phyloP scores from a whole-genome alignment of 2,329 filamentous ascomycete genomes.

The Chaetothyriales sp. region DNA sequence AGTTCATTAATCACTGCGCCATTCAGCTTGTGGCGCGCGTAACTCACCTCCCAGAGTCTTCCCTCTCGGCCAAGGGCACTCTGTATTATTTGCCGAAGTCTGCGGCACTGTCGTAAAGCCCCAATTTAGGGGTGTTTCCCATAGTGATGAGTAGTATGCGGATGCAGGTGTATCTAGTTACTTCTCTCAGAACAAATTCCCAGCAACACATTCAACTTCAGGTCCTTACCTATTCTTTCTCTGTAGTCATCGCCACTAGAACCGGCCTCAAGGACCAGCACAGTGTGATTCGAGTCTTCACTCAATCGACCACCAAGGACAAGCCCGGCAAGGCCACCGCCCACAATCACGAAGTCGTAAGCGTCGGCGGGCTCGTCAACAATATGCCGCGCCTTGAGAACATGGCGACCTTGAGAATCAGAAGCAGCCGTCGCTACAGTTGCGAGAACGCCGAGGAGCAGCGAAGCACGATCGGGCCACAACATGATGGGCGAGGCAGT shows the following conservation, averaged over 20 bases:
- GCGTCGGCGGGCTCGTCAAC: slow-evolving; percentile 17
- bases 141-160: slow-evolving; percentile 23
- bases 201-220: background rate
- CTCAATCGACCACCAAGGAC: slow-evolving; percentile 21
- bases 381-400: slow-evolving; percentile 16
- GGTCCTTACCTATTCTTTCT: slow-evolving; percentile 20
- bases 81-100: slow-evolving; percentile 18
- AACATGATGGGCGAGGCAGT: background rate
- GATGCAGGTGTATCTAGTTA: slow-evolving; percentile 22
- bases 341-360: slow-evolving; percentile 22
- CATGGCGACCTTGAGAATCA: slow-evolving; percentile 13
- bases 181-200: slow-evolving; percentile 3
- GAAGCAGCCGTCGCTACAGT: slow-evolving; percentile 13
- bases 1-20: slow-evolving; percentile 2
- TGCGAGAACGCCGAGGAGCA: slow-evolving; percentile 5
- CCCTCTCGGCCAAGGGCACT: slow-evolving; percentile 23
- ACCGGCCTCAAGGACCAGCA: slow-evolving; percentile 23
- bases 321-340: slow-evolving; percentile 21
- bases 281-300: slow-evolving; percentile 21
- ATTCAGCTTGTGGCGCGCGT: background rate
- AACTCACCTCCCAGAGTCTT: slow-evolving; percentile 22
- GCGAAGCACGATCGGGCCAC: background rate
- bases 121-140: slow-evolving; percentile 24
- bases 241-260: slow-evolving; percentile 22
- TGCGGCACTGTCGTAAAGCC: slow-evolving; percentile 21